phyloP scores from a whole-genome alignment of 257 asterid species.

The Ocimum tenuiflorum region DNA sequence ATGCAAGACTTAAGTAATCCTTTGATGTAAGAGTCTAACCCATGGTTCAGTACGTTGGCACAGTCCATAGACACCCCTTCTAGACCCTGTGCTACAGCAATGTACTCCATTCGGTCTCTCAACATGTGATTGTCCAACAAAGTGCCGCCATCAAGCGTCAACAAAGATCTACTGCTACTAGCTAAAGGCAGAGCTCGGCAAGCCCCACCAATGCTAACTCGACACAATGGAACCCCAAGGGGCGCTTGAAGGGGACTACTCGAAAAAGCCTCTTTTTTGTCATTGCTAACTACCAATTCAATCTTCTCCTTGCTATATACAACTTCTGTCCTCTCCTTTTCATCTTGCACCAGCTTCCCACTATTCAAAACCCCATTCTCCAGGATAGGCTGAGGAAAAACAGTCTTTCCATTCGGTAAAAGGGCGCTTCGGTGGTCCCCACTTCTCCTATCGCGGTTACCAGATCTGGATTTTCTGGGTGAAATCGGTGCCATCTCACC shows the following conservation, averaged over 20 bases:
- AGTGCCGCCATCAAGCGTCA: slow-evolving; percentile 39
- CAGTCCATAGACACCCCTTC: slow-evolving; percentile 68
- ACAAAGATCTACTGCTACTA: slow-evolving; percentile 38
- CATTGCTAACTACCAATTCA: slow-evolving; percentile 32
- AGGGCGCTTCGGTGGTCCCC: slow-evolving; percentile 56
- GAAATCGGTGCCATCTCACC: slow-evolving; percentile 50
- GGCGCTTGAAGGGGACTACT: slow-evolving; percentile 72
- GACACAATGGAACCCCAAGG: slow-evolving; percentile 63
- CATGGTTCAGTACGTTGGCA: slow-evolving; percentile 58
- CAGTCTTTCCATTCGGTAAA: slow-evolving; percentile 46
- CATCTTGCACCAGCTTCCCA: slow-evolving; percentile 30
- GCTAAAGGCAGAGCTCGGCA: slow-evolving; percentile 39
- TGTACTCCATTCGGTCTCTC: slow-evolving; percentile 67
- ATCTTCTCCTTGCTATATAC: slow-evolving; percentile 36
- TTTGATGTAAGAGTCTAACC: slow-evolving; percentile 69
- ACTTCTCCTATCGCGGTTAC: slow-evolving; percentile 45
- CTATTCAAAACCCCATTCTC: slow-evolving; percentile 48
- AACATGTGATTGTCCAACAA: slow-evolving; percentile 53
- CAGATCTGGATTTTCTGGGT: slow-evolving; percentile 58
- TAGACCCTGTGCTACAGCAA: slow-evolving; percentile 60
- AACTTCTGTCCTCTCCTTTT: slow-evolving; percentile 36
- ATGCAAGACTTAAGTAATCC: slow-evolving; percentile 58
- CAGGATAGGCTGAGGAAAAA: slow-evolving; percentile 30
- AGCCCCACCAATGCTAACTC: slow-evolving; percentile 68
- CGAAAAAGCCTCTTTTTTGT: slow-evolving; percentile 34